Evolutionary conservation across 495 filamentous ascomycete species (phyloP).

Genomic region (Neurospora sp.): DNA sequence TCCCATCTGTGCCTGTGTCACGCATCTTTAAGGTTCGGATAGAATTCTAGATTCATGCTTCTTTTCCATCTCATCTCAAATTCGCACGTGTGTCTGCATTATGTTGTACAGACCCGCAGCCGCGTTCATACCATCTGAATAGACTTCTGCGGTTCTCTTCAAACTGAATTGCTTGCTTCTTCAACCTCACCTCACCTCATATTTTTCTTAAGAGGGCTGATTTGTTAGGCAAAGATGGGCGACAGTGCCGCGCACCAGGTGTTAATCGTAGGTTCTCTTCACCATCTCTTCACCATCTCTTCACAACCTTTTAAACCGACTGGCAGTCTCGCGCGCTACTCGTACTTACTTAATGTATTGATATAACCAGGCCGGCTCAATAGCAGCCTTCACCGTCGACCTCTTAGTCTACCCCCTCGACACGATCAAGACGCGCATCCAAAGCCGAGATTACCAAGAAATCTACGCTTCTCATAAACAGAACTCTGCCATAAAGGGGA

Average conservation of each 20-base stretch:
- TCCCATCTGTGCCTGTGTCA: neutral
- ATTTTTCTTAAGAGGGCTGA: neutral
- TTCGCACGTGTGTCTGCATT: neutral
- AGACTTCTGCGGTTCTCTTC: neutral
- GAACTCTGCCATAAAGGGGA: conserved; percentile 33
- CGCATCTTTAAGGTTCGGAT: neutral
- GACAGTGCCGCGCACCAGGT: neutral
- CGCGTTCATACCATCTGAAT: neutral
- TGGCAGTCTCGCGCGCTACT: no score
- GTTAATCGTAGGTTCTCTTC: neutral
- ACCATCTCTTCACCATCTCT: neutral
- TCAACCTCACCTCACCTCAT: neutral
- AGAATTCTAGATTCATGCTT: neutral
- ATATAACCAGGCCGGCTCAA: conserved; percentile 56
- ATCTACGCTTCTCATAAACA: conserved; percentile 39
- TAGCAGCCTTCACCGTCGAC: conserved; percentile 71
- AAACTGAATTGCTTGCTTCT: neutral
- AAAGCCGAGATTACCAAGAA: conserved; percentile 57
- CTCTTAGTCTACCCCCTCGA: conserved; percentile 75
- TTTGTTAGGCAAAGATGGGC: neutral
- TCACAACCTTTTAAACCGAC: neutral
- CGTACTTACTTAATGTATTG: neutral
- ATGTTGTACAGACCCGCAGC: neutral
- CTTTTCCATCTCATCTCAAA: neutral
- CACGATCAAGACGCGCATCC: conserved; percentile 76